Conservation (phyloP, 495 filamentous ascomycete genomes). For the Oleoguttula mirabilis region DNA sequence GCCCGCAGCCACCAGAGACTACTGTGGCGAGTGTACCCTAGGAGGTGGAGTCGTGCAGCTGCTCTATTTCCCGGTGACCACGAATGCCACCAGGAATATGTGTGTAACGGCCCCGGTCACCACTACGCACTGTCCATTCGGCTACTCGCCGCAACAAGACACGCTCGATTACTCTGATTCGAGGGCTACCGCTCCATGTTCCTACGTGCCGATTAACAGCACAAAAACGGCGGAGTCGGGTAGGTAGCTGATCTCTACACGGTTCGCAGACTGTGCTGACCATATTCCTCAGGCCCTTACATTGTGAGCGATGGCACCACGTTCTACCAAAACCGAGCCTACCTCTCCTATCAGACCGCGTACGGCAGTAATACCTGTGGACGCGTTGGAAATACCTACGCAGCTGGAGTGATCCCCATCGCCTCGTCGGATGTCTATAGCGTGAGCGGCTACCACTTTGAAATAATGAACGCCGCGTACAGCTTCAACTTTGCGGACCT, state of each 20-base stretch:
- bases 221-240: slow-evolving; percentile 2
- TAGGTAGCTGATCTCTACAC: too few relatives aligned
- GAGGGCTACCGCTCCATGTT: too few relatives aligned
- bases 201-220: slow-evolving; percentile 3
- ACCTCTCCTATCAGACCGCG: slow-evolving; percentile 5
- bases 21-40: slow-evolving; percentile 10
- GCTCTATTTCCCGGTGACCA: slow-evolving; percentile 12
- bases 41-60: slow-evolving; percentile 6
- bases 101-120: neutral
- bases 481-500: slow-evolving; percentile 14
- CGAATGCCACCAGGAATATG: slow-evolving; percentile 5
- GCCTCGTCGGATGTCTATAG: slow-evolving; percentile 12
- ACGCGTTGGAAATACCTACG: slow-evolving; percentile 1
- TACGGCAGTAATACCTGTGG: slow-evolving; percentile 9
- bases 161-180: too few relatives aligned
- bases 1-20: neutral
- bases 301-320: slow-evolving; percentile 5
- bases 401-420: slow-evolving; percentile 4
- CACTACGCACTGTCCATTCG: neutral
- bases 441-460: slow-evolving; percentile 1
- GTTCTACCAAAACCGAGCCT: slow-evolving; percentile 10
- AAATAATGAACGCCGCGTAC: slow-evolving; percentile 3
- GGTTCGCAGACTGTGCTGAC: too few relatives aligned
- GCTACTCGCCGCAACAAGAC: too few relatives aligned
- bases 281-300: slow-evolving; percentile 4